Percentiles rank a stretch among this genome's conserved stretches.
These are phyloP conservation scores for Ophiocordyceps camponoti-floridani DNA, from an alignment of 2,329 filamentous ascomycete species.

Conservation along the genomic window DNA sequence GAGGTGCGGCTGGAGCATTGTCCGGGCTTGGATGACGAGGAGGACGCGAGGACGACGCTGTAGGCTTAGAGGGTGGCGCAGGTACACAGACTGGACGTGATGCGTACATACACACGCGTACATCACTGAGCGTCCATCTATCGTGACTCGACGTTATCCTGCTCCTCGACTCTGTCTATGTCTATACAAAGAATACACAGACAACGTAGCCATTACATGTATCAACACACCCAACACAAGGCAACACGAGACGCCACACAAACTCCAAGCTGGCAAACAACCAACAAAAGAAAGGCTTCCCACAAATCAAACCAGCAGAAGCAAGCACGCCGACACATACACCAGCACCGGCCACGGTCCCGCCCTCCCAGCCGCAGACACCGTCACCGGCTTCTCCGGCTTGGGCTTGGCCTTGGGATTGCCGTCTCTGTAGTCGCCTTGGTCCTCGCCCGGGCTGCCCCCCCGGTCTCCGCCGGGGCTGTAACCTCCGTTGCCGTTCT, in stretches of 20 bases:
- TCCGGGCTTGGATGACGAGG: conserved; percentile 27
- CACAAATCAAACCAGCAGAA: background rate
- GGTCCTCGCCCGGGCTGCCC: no score
- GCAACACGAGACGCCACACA: no score
- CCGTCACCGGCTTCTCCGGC: background rate
- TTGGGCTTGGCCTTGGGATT: background rate
- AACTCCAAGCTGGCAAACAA: no score
- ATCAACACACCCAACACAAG: no score
- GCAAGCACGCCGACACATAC: background rate
- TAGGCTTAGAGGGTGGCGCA: background rate
- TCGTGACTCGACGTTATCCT: background rate
- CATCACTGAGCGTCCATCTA: background rate
- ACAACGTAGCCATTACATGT: background rate
- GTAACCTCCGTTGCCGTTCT: background rate
- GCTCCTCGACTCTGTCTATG: background rate
- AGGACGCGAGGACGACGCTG: background rate
- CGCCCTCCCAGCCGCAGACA: background rate
- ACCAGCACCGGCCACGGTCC: background rate
- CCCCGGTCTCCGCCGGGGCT: background rate
- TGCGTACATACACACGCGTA: background rate
- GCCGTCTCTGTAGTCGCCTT: background rate
- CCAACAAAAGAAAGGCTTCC: background rate
- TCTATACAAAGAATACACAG: background rate
- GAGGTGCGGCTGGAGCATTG: conserved; percentile 30
- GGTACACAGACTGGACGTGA: background rate